A percentile compares a stretch with the other conserved stretches of the same genome.
phyloP scores from a whole-genome alignment of 257 asterid genomes.

The Solanum chaucha region DNA sequence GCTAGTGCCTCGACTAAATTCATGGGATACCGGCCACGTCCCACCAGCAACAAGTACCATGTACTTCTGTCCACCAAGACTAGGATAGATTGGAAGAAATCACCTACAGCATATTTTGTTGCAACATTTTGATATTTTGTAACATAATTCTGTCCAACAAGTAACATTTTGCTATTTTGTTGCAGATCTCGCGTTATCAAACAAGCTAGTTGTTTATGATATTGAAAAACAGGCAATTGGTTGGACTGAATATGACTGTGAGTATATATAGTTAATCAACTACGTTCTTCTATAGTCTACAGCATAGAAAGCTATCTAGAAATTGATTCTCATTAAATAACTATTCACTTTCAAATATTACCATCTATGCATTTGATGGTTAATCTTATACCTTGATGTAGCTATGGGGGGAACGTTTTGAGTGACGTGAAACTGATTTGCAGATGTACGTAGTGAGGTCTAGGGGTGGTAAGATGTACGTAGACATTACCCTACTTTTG shows the following conservation, averaged over 20 bases:
- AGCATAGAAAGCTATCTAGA: not conserved
- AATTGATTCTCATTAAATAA: not conserved
- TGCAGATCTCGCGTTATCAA: conserved; percentile 69
- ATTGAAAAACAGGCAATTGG: conserved; percentile 67
- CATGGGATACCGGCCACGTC: not conserved
- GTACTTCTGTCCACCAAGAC: not conserved
- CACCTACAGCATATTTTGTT: not conserved
- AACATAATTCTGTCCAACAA: not conserved
- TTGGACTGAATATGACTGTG: conserved; percentile 67
- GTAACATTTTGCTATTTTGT: not conserved
- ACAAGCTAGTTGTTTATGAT: conserved; percentile 75
- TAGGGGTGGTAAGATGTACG: not conserved
- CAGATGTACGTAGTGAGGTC: not conserved
- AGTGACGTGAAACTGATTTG: not conserved
- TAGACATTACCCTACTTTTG: not conserved
- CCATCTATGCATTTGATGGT: not conserved
- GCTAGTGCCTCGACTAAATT: not conserved
- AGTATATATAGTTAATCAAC: conserved; percentile 19
- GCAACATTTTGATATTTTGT: not conserved
- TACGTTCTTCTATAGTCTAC: not conserved
- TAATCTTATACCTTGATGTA: not conserved
- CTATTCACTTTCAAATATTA: not conserved
- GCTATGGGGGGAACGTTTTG: not conserved
- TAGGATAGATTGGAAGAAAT: not conserved
- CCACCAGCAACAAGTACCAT: not conserved